These are phyloP conservation scores for Leccinum colubrinum DNA, from an alignment of 1,284 basidiomycete genomes.

Conservation along the genomic window DNA sequence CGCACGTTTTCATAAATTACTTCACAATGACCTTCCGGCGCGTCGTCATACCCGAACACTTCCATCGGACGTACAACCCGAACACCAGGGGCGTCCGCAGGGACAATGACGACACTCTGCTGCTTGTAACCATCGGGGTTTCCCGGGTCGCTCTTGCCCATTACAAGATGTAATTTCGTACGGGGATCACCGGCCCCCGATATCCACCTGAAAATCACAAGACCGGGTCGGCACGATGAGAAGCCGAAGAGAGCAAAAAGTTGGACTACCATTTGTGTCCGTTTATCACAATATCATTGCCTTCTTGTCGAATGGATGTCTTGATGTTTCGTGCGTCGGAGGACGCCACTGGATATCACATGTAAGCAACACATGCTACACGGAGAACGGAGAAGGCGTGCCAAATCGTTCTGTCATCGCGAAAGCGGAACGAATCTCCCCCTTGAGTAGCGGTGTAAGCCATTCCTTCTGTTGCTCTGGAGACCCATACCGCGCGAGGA, in stretches of 20 bases:
- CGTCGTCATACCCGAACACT: slow-evolving; percentile 93
- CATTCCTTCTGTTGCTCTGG: slow-evolving; percentile 90
- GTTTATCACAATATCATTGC: slow-evolving; percentile 89
- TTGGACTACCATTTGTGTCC: slow-evolving; percentile 88
- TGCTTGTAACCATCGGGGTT: slow-evolving; percentile 77
- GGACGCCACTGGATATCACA: slow-evolving; percentile 67
- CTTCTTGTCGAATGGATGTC: slow-evolving; percentile 85
- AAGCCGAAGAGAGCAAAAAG: slow-evolving; percentile 1
- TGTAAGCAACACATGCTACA: slow-evolving; percentile 4
- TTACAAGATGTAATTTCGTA: slow-evolving; percentile 86
- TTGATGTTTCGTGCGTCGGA: slow-evolving; percentile 96
- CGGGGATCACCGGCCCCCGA: slow-evolving; percentile 96
- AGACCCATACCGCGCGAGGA: slow-evolving; percentile 91
- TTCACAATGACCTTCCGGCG: slow-evolving; percentile 95
- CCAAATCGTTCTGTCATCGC: slow-evolving; percentile 93
- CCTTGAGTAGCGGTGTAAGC: slow-evolving; percentile 86
- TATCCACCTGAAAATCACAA: slow-evolving; percentile 72
- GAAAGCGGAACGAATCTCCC: slow-evolving; percentile 92
- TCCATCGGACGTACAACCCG: slow-evolving; percentile 89
- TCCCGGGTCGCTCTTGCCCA: slow-evolving; percentile 86
- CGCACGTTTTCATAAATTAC: slow-evolving; percentile 93
- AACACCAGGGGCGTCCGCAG: slow-evolving; percentile 84
- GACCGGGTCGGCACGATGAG: slow-evolving; percentile 11
- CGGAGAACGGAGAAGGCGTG: slow-evolving; percentile 36
- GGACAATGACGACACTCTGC: slow-evolving; percentile 94